Evolutionary conservation across 371 early-diverging fungal species (phyloP), one percentile per base, ranked within the genome.

Genomic region (Dichotomocladium elegans): DNA sequence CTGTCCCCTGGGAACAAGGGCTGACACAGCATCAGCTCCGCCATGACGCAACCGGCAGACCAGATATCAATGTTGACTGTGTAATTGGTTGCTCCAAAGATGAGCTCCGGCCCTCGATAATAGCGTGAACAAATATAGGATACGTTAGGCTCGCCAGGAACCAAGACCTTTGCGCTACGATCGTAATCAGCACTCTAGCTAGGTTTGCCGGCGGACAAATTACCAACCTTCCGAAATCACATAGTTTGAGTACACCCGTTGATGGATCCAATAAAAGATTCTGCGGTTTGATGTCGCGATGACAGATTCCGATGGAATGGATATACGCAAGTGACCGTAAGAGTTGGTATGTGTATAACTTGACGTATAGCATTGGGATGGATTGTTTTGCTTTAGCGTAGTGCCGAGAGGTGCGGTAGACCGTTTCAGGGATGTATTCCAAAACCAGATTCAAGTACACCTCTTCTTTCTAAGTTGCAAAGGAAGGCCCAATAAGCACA

Each of bases 21-120:
- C 65, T 91, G 93, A 41, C 93, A 89, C 24, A 94, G 81, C 83
- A 98, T 91, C 52, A 99, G 77, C 77, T 99, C 99, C 6, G 96
- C 96, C 91, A 99, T 95, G n/a, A 99, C 99, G 66, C 99, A 99
- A 24, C 96, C 99, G 4, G 95, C 82, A 19, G 99, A 98, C 99
- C 99, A 99, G 22, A 99, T 89, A 72, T 99, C 71, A 60, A 98
- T 96, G 53, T 83, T 85, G 54, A 87, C 85, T 22, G 90, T 91
- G 78, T 99, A 99, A 70, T 91, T 91, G 42, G 91, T 93, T 34
- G 93, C 91, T n/a, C 95, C 97, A 71, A 99, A 93, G 35, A 99
- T 95, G 47, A 98, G 83, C 80, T 99, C 99, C 2, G 99, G 99
- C 14, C 98, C 97, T 45, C 99, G 85, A 78, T 99, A 99, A 74